phyloP scores from a whole-genome alignment of 305 asterid genomes.

The Rubia peregrina region DNA sequence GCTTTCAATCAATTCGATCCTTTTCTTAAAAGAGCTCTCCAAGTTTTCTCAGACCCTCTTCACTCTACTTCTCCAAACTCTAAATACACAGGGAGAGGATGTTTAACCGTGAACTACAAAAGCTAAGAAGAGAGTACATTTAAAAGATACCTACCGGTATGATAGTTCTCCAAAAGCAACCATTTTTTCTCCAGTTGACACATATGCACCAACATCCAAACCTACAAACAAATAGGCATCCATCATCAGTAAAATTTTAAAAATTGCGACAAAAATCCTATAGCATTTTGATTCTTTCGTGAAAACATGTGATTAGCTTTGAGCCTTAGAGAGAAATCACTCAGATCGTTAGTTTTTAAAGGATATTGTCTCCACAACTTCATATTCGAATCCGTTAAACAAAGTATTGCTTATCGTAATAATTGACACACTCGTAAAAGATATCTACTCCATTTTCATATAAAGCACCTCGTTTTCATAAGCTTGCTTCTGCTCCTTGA shows the following conservation, averaged over 20 bases:
- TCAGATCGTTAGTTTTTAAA: neutral
- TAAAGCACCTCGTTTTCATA: slow-evolving; percentile 78
- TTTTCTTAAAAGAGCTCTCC: slow-evolving; percentile 65
- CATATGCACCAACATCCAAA: slow-evolving; percentile 98
- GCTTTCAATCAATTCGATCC: slow-evolving; percentile 90
- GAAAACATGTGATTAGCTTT: neutral
- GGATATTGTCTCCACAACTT: neutral
- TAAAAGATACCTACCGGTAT: slow-evolving; percentile 43
- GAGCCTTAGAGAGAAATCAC: neutral
- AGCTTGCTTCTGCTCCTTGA: slow-evolving; percentile 73
- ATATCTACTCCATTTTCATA: slow-evolving; percentile 1
- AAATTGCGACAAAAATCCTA: neutral
- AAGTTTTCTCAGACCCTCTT: slow-evolving; percentile 74
- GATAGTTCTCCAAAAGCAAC: slow-evolving; percentile 93
- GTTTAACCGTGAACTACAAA: slow-evolving; percentile 10
- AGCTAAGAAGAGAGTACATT: neutral
- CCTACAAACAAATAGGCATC: slow-evolving; percentile 30
- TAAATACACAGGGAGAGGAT: slow-evolving; percentile 21
- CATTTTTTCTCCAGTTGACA: slow-evolving; percentile 89
- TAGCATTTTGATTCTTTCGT: neutral
- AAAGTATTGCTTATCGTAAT: neutral
- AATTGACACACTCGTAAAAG: neutral
- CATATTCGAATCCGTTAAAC: neutral
- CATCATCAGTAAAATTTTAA: neutral
- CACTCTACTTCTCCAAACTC: slow-evolving; percentile 75